A percentile compares a stretch with the other conserved stretches of the same genome.
Conservation (phyloP, 768 basidiomycete species). For the Mrakia hoshinonis region DNA sequence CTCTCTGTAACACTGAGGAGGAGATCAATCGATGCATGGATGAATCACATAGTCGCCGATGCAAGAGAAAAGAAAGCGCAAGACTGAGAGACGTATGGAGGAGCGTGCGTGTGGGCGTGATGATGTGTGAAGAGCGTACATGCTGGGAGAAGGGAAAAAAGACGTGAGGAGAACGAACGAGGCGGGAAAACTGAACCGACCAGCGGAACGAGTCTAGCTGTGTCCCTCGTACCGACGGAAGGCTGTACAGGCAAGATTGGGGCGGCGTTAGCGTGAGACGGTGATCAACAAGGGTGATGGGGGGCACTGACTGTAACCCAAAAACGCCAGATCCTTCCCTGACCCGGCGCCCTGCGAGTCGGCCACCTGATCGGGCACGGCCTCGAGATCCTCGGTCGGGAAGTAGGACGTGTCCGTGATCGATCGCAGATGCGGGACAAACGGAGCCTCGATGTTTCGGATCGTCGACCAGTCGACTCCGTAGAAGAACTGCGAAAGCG, state of each 20-base stretch:
- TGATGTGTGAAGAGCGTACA: not conserved
- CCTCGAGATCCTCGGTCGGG: slow-evolving; percentile 87
- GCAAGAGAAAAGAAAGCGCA: not conserved
- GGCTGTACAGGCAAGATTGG: not conserved
- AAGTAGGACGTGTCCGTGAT: slow-evolving; percentile 98
- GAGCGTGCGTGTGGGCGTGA: not conserved
- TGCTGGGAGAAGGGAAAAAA: not conserved
- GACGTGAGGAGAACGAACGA: not conserved
- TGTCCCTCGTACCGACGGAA: slow-evolving; percentile 25
- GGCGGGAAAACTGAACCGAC: not conserved
- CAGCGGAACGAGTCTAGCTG: not conserved
- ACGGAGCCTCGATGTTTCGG: slow-evolving; percentile 83
- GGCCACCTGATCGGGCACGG: slow-evolving; percentile 51
- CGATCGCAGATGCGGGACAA: slow-evolving; percentile 86
- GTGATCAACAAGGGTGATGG: not conserved
- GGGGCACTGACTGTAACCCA: slow-evolving; percentile 47
- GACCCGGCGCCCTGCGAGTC: slow-evolving; percentile 41
- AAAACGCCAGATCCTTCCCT: slow-evolving; percentile 54
- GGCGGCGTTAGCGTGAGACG: not conserved
- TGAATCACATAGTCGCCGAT: not conserved
- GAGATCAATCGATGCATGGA: not conserved
- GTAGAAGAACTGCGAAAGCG: slow-evolving; percentile 41
- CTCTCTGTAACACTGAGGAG: no score
- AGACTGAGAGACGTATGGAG: not conserved
- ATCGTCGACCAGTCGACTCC: slow-evolving; percentile 90